phyloP scores from a whole-genome alignment of 1,284 basidiomycete species.

The Phellinidium pouzarii region DNA sequence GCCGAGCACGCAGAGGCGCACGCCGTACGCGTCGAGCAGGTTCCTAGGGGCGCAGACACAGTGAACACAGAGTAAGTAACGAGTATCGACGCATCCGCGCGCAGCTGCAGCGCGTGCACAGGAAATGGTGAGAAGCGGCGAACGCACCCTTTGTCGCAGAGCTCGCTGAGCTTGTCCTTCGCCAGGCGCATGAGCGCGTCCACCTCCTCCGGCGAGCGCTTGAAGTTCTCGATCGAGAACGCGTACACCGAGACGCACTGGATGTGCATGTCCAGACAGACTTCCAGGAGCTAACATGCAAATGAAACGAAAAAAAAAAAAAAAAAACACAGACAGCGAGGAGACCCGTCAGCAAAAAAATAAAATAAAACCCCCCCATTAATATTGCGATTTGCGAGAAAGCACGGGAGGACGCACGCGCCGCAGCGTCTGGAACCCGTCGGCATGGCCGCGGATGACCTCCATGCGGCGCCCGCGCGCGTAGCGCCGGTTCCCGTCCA shows the following conservation, averaged over 20 bases:
- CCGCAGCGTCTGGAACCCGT: constrained; percentile 80
- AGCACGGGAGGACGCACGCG: constrained; percentile 45
- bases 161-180: constrained; percentile 74
- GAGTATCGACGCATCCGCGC: no score
- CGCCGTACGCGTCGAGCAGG: constrained; percentile 73
- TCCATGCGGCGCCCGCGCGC: constrained; percentile 66
- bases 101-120: no score
- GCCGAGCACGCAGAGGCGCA: constrained; percentile 84
- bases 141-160: constrained; percentile 76
- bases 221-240: constrained; percentile 98
- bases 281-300: constrained; percentile 62
- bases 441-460: constrained; percentile 74
- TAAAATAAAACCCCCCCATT: not conserved
- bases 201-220: constrained; percentile 82
- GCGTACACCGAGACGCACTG: constrained; percentile 89
- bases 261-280: constrained; percentile 73
- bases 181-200: constrained; percentile 83
- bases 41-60: constrained; percentile 46
- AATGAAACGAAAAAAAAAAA: not conserved
- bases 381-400: not conserved
- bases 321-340: not conserved
- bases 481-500: constrained; percentile 97
- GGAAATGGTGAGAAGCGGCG: no score
- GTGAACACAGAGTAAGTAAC: not conserved
- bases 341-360: not conserved